These are phyloP conservation scores for Myriosclerotinia duriaeana DNA, from an alignment of 2,329 filamentous ascomycete genomes.

Conservation along the genomic window DNA sequence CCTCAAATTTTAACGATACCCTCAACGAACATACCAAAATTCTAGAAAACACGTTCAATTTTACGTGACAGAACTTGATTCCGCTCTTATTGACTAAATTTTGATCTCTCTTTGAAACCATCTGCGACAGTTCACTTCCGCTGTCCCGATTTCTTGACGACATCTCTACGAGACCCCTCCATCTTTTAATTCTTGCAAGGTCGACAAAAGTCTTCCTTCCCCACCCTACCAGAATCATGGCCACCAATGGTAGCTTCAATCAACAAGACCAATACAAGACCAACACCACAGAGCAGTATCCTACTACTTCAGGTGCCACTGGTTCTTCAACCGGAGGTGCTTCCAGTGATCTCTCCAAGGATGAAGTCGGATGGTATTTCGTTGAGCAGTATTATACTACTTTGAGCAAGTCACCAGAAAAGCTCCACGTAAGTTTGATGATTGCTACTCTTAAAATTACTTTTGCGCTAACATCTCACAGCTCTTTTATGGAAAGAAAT, in stretches of 20 bases:
- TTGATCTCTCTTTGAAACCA: constrained; percentile 15
- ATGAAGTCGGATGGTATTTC: constrained; percentile 99
- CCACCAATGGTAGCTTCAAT: constrained; percentile 42
- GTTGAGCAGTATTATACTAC: constrained; percentile 99
- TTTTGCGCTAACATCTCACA: constrained; percentile 39
- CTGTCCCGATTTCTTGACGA: background rate
- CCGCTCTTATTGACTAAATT: constrained; percentile 1
- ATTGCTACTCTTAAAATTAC: background rate
- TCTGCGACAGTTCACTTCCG: constrained; percentile 27
- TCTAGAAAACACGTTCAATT: constrained; percentile 35
- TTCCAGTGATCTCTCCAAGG: constrained; percentile 65
- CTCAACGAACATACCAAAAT: constrained; percentile 21
- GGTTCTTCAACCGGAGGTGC: constrained; percentile 39
- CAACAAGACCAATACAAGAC: constrained; percentile 42
- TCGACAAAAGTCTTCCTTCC: constrained; percentile 31
- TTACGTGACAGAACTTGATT: constrained; percentile 37
- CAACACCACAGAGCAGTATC: constrained; percentile 38
- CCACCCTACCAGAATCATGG: constrained; percentile 35
- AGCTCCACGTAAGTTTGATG: constrained; percentile 67
- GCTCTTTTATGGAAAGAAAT: constrained; percentile 95
- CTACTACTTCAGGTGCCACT: constrained; percentile 39
- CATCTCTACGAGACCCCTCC: constrained; percentile 18
- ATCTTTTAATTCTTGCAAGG: constrained; percentile 30
- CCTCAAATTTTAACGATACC: background rate
- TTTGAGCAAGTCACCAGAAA: constrained; percentile 88